A percentile compares a stretch with the other conserved stretches of the same genome.
Evolutionary conservation across 2,329 filamentous ascomycete genomes (phyloP).

Genomic region (Trichoderma afroharzianum): DNA sequence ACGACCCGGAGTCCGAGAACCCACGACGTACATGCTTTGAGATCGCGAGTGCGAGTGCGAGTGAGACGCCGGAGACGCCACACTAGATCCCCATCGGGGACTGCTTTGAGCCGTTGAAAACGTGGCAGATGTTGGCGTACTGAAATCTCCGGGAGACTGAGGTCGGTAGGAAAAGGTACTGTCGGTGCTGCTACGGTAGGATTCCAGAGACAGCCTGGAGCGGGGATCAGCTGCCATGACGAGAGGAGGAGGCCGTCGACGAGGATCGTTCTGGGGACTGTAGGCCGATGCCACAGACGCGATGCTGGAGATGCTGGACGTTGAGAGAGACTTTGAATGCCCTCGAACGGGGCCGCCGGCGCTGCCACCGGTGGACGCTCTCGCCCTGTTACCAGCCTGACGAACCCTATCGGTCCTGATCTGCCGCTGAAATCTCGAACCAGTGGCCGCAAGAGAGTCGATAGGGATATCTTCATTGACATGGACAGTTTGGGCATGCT

Average conservation of each 20-base stretch:
- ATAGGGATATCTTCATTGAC: slow-evolving; percentile 95
- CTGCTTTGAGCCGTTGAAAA: slow-evolving; percentile 76
- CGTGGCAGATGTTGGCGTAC: slow-evolving; percentile 78
- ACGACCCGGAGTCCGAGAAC: slow-evolving; percentile 63
- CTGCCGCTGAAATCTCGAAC: slow-evolving; percentile 87
- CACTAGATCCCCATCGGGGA: slow-evolving; percentile 65
- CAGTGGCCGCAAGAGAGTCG: slow-evolving; percentile 88
- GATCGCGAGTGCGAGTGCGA: slow-evolving; percentile 66
- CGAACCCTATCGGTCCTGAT: slow-evolving; percentile 83
- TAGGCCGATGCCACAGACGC: slow-evolving; percentile 64
- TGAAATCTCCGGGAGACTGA: slow-evolving; percentile 69
- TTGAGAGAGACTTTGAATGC: slow-evolving; percentile 80
- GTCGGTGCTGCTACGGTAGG: slow-evolving; percentile 62
- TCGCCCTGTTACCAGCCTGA: slow-evolving; percentile 66
- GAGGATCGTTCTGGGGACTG: slow-evolving; percentile 60
- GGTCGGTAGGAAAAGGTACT: slow-evolving; percentile 60
- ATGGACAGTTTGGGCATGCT: slow-evolving; percentile 96
- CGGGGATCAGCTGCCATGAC: slow-evolving; percentile 76
- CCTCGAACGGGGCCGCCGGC: slow-evolving; percentile 68
- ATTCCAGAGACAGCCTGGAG: slow-evolving; percentile 63
- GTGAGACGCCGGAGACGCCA: slow-evolving; percentile 67
- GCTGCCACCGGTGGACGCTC: slow-evolving; percentile 74
- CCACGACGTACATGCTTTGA: slow-evolving; percentile 66
- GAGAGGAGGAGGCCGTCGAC: slow-evolving; percentile 73
- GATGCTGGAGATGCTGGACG: slow-evolving; percentile 79